Evolutionary conservation across 495 filamentous ascomycete genomes (phyloP).

Genomic region (Lichenothelia convexa): DNA sequence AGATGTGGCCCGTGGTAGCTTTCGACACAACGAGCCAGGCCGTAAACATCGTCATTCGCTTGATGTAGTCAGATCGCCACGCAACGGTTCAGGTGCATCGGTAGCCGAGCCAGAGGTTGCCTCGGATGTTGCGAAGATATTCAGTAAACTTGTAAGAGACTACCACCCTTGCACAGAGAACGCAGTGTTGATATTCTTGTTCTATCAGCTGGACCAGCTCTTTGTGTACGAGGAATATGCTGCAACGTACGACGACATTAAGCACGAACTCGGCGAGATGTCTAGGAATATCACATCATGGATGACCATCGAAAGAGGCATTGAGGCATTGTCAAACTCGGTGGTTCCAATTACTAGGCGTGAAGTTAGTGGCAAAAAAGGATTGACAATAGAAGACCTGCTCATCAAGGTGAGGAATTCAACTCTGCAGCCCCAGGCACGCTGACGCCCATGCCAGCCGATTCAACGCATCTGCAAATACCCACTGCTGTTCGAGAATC

Average conservation of each 20-base stretch:
- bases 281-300: conserved; percentile 57
- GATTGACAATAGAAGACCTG: conserved; percentile 65
- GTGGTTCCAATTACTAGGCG: conserved; percentile 50
- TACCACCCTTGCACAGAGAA: conserved; percentile 1
- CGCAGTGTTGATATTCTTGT: not conserved
- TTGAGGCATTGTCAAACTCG: conserved; percentile 68
- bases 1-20: conserved; percentile 34
- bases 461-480: conserved; percentile 91
- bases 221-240: conserved; percentile 77
- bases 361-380: conserved; percentile 45
- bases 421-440: not conserved
- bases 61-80: conserved; percentile 13
- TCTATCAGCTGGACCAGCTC: conserved; percentile 53
- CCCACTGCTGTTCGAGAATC: conserved; percentile 65
- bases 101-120: conserved; percentile 52
- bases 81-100: conserved; percentile 20
- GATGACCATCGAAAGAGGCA: conserved; percentile 64
- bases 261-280: conserved; percentile 51
- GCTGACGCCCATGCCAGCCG: conserved; percentile 35
- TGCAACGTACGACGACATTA: conserved; percentile 67
- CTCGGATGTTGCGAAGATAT: conserved; percentile 56
- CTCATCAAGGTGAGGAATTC: conserved; percentile 60
- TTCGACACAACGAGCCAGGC: conserved; percentile 4
- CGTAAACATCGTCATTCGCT: conserved; percentile 18
- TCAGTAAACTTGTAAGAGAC: conserved; percentile 48